Conservation (phyloP, 2,329 filamentous ascomycete genomes). For the Diaporthe nobilis region DNA sequence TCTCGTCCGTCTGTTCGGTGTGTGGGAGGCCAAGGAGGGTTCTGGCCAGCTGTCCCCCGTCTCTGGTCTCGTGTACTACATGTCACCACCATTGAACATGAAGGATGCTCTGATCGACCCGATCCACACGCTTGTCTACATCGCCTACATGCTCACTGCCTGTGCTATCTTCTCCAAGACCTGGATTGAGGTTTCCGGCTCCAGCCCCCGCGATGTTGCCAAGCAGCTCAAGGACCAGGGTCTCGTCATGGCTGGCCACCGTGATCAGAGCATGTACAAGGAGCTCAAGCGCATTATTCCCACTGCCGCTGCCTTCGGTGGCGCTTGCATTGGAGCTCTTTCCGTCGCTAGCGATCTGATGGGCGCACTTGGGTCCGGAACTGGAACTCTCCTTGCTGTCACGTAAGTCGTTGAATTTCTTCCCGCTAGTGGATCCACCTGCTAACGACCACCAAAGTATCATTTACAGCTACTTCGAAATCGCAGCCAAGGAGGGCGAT, state of each 20-base stretch:
- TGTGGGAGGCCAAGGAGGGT: slow-evolving; percentile 98
- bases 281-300: slow-evolving; percentile 99
- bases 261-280: slow-evolving; percentile 99
- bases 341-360: slow-evolving; percentile 96
- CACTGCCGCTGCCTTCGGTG: slow-evolving; percentile 96
- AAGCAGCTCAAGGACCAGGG: slow-evolving; percentile 99
- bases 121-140: slow-evolving; percentile 95
- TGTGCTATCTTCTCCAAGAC: slow-evolving; percentile 98
- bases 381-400: slow-evolving; percentile 97
- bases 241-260: slow-evolving; percentile 98
- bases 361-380: slow-evolving; percentile 95
- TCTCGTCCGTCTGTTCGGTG: slow-evolving; percentile 95
- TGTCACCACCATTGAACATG: slow-evolving; percentile 98
- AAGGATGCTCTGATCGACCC: slow-evolving; percentile 97
- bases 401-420: slow-evolving; percentile 77
- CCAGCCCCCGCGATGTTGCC: slow-evolving; percentile 95
- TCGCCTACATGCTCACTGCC: slow-evolving; percentile 97
- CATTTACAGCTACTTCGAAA: slow-evolving; percentile 99
- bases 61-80: slow-evolving; percentile 98
- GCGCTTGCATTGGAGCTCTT: slow-evolving; percentile 97
- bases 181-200: slow-evolving; percentile 99
- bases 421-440: slow-evolving; percentile 49
- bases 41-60: slow-evolving; percentile 94
- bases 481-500: slow-evolving; percentile 98
- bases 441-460: slow-evolving; percentile 72